Evolutionary conservation across 2,329 filamentous ascomycete genomes (phyloP).

Genomic region (Torrubiella hemipterigena): DNA sequence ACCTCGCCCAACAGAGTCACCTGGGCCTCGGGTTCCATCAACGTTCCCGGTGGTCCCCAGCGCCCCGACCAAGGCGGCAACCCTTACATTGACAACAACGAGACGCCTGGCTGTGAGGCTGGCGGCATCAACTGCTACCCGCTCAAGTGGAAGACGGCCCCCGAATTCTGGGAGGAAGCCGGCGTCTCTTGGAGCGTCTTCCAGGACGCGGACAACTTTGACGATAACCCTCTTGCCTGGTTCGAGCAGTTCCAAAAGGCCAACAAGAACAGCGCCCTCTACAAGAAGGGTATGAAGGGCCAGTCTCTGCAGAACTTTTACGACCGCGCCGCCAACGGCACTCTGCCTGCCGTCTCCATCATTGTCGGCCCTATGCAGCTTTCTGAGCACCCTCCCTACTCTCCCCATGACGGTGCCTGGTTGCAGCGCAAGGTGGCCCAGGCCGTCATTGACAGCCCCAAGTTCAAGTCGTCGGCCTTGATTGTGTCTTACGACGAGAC

Average conservation of each 20-base stretch:
- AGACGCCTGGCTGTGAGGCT: constrained; percentile 29
- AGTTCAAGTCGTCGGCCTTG: constrained; percentile 34
- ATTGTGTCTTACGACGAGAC: constrained; percentile 34
- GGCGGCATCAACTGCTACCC: constrained; percentile 37
- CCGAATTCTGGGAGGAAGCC: constrained; percentile 33
- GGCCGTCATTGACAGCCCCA: constrained; percentile 34
- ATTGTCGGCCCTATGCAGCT: constrained; percentile 38
- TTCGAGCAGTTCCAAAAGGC: constrained; percentile 40
- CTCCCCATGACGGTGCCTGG: constrained; percentile 41
- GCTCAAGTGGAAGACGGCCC: constrained; percentile 39
- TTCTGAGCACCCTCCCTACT: constrained; percentile 40
- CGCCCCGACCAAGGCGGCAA: constrained; percentile 26
- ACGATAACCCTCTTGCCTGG: constrained; percentile 41
- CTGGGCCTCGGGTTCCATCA: constrained; percentile 38
- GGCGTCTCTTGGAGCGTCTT: constrained; percentile 38
- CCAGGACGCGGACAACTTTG: constrained; percentile 37
- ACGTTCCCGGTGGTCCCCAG: constrained; percentile 32
- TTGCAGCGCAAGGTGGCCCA: constrained; percentile 39
- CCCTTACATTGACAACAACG: constrained; percentile 37
- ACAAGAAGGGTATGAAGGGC: constrained; percentile 32
- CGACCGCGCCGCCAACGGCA: constrained; percentile 33
- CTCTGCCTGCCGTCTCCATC: constrained; percentile 37
- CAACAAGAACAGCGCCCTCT: constrained; percentile 23
- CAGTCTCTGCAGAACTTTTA: constrained; percentile 38
- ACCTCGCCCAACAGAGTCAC: constrained; percentile 41